phyloP scores from a whole-genome alignment of 345 rosid genomes.

The Boechera retrofracta region DNA sequence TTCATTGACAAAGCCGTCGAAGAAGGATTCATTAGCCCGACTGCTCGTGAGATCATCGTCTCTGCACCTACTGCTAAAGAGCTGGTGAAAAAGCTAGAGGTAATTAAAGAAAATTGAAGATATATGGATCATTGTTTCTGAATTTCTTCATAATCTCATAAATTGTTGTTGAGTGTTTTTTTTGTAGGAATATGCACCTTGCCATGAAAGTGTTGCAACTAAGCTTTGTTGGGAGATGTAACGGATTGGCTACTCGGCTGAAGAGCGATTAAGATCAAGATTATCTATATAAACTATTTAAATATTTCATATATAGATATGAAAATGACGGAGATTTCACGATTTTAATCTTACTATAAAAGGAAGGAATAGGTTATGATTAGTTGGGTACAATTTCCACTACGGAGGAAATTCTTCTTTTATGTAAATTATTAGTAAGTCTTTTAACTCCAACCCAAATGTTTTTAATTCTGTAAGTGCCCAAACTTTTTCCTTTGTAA shows the following conservation, averaged over 20 bases:
- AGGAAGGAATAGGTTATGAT: conserved; percentile 37
- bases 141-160: conserved; percentile 11
- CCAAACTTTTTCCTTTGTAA: conserved; percentile 24
- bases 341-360: conserved; percentile 44
- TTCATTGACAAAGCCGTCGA: conserved; percentile 98
- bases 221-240: conserved; percentile 93
- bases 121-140: background rate
- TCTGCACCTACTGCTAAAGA: conserved; percentile 92
- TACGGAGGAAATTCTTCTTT: conserved; percentile 25
- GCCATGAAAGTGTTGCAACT: conserved; percentile 80
- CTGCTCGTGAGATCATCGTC: conserved; percentile 84
- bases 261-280: conserved; percentile 36
- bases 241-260: conserved; percentile 60
- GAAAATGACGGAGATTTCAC: conserved; percentile 29
- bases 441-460: conserved; percentile 38
- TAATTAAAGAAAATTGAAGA: conserved; percentile 32
- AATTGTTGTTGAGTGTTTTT: background rate
- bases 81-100: conserved; percentile 89
- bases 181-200: conserved; percentile 81
- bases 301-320: conserved; percentile 30
- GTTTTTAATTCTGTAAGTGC: conserved; percentile 30
- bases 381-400: conserved; percentile 38
- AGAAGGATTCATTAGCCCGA: conserved; percentile 87
- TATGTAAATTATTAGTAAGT: conserved; percentile 42
- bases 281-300: conserved; percentile 21